Evolutionary conservation across 176 grass and related monocot genomes (phyloP), one percentile per base, ranked within the genome.

Genomic region (Lolium multiflorum): DNA sequence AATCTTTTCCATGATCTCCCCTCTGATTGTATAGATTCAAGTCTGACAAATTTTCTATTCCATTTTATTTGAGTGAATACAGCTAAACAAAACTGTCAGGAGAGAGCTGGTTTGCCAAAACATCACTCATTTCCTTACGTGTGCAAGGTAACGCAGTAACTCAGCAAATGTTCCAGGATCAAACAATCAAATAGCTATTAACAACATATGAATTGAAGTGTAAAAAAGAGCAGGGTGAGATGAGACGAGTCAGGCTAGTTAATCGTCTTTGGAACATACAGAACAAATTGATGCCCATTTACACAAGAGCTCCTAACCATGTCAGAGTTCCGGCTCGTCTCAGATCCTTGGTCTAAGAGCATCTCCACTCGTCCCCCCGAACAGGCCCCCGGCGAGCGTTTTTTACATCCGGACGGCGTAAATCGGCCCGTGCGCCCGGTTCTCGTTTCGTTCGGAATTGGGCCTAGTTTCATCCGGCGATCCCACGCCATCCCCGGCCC

Each of bases 341-440:
- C 86, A 98, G 37, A 83, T 80, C 80, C 96, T 88, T 74, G 83
- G 91, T 68, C 93, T n/a, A n/a, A n/a, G n/a, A n/a, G n/a, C n/a
- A n/a, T n/a, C n/a, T n/a, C n/a, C n/a, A n/a, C n/a, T n/a, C n/a
- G n/a, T n/a, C n/a, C n/a, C n/a, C n/a, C n/a, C n/a, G n/a, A n/a
- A n/a, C n/a, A n/a, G n/a, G n/a, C n/a, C n/a, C n/a, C n/a, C n/a
- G n/a, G n/a, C n/a, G n/a, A n/a, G n/a, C n/a, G n/a, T n/a, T n/a
- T n/a, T n/a, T n/a, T n/a, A n/a, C n/a, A n/a, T n/a, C n/a, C n/a
- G n/a, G n/a, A n/a, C n/a, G n/a, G n/a, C n/a, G n/a, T n/a, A n/a
- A n/a, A n/a, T n/a, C n/a, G n/a, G n/a, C n/a, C n/a, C n/a, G n/a
- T n/a, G n/a, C n/a, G n/a, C n/a, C n/a, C n/a, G n/a, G n/a, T n/a